These are phyloP conservation scores for Porphyrellus sp. DNA, from an alignment of 1,284 basidiomycete species.

Conservation along the genomic window DNA sequence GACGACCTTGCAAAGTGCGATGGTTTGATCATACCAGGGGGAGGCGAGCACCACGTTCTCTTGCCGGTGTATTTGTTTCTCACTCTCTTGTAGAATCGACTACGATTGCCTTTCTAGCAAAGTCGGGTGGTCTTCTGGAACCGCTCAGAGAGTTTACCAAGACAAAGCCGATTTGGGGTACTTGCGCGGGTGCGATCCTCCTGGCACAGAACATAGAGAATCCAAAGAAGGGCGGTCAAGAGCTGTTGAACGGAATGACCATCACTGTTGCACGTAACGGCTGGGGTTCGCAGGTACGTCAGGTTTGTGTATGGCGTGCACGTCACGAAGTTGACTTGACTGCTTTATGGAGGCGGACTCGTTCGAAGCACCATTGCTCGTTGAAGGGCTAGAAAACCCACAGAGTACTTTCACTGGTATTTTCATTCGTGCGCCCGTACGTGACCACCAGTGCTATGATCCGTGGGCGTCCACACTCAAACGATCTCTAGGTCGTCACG, in stretches of 20 bases:
- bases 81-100: conserved; percentile 70
- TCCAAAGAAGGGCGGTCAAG: conserved; percentile 85
- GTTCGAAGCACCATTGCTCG: conserved; percentile 77
- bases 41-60: conserved; percentile 47
- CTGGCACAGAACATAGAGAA: conserved; percentile 73
- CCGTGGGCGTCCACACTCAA: background rate
- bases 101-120: conserved; percentile 85
- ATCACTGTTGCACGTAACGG: conserved; percentile 87
- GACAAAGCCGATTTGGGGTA: conserved; percentile 87
- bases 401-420: conserved; percentile 76
- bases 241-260: conserved; percentile 81
- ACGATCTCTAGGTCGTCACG: conserved; percentile 56
- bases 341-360: conserved; percentile 68
- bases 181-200: conserved; percentile 95
- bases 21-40: conserved; percentile 90
- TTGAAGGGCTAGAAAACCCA: conserved; percentile 62
- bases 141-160: conserved; percentile 72
- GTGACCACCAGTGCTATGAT: conserved; percentile 20
- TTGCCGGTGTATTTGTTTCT: background rate
- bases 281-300: conserved; percentile 72
- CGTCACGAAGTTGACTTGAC: background rate
- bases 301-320: background rate
- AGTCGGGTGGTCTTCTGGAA: conserved; percentile 74
- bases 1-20: conserved; percentile 77
- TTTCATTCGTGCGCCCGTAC: conserved; percentile 93